phyloP scores from a whole-genome alignment of 208 protist genomes.

The Acanthamoeba castellanii region DNA sequence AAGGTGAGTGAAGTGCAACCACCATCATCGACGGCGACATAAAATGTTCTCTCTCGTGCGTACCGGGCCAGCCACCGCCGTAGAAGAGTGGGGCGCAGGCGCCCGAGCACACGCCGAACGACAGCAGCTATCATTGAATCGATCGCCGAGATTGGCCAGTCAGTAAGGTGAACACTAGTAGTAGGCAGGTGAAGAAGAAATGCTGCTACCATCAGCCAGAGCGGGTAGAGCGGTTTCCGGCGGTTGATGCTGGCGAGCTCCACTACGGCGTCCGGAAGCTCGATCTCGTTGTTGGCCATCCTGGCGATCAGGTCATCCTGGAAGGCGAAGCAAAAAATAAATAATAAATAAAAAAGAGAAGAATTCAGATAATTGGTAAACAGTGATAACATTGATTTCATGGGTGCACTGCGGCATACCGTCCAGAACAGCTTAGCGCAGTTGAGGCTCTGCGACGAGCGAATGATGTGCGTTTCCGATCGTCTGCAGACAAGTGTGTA shows the following conservation, averaged over 20 bases:
- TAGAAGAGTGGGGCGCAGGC: slow-evolving; percentile 51
- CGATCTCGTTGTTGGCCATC: slow-evolving; percentile 37
- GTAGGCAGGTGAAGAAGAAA: not conserved
- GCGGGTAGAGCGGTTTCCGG: slow-evolving; percentile 31
- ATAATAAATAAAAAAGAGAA: no score
- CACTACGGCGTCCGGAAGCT: slow-evolving; percentile 19
- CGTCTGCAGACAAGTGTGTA: not conserved
- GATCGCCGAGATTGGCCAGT: not conserved
- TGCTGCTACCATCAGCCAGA: slow-evolving; percentile 54
- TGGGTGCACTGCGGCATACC: not conserved
- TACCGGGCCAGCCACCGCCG: slow-evolving; percentile 26
- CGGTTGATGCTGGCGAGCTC: slow-evolving; percentile 65
- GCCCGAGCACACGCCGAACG: not conserved
- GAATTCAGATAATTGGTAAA: not conserved
- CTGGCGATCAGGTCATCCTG: slow-evolving; percentile 48
- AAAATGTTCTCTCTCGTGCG: no score
- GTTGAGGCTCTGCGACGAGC: slow-evolving; percentile 19
- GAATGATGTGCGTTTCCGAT: slow-evolving; percentile 50
- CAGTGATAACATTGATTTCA: no score
- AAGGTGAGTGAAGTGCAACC: not conserved
- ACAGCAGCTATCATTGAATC: not conserved
- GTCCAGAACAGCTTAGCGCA: slow-evolving; percentile 70
- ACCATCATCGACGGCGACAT: no score
- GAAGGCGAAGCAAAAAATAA: not conserved
- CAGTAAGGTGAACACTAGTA: not conserved